Evolutionary conservation across 345 rosid species (phyloP).

Genomic region (Viola odorata): DNA sequence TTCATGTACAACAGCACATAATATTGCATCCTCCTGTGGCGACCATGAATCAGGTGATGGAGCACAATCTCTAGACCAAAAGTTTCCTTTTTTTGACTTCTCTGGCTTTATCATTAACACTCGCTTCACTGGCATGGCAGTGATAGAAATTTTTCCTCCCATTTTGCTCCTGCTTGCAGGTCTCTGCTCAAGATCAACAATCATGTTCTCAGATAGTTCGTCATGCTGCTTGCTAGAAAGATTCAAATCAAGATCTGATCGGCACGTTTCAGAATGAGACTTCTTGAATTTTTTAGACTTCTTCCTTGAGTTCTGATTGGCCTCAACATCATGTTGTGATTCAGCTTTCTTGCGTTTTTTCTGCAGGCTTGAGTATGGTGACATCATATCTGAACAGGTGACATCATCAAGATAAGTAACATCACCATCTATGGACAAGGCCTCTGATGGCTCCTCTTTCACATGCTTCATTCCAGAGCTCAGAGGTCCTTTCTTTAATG

Average conservation of each 20-base stretch:
- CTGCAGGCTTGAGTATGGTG: conserved; percentile 37
- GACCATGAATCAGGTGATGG: conserved; percentile 90
- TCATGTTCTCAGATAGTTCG: conserved; percentile 31
- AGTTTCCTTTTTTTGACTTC: conserved; percentile 81
- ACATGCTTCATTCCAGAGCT: conserved; percentile 53
- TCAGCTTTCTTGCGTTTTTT: conserved; percentile 69
- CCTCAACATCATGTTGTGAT: conserved; percentile 35
- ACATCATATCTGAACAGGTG: conserved; percentile 42
- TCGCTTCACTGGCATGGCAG: conserved; percentile 80
- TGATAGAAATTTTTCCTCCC: conserved; percentile 72
- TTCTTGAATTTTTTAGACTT: conserved; percentile 71
- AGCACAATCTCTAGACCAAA: conserved; percentile 91
- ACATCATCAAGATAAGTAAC: conserved; percentile 35
- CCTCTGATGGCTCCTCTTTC: conserved; percentile 47
- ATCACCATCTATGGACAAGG: conserved; percentile 50
- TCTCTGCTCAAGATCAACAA: conserved; percentile 59
- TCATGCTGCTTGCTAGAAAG: conserved; percentile 39
- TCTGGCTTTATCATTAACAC: conserved; percentile 76
- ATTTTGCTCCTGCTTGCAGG: conserved; percentile 57
- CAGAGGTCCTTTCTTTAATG: conserved; percentile 80
- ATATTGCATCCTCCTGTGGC: conserved; percentile 94
- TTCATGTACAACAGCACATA: conserved; percentile 98
- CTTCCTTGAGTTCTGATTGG: conserved; percentile 54
- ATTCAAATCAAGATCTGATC: conserved; percentile 35
- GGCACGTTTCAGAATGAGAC: conserved; percentile 28